Percentiles rank a stretch among this genome's conserved stretches.
These are phyloP conservation scores for Dacryopinax primogenitus DNA, from an alignment of 768 basidiomycete genomes.

Conservation along the genomic window DNA sequence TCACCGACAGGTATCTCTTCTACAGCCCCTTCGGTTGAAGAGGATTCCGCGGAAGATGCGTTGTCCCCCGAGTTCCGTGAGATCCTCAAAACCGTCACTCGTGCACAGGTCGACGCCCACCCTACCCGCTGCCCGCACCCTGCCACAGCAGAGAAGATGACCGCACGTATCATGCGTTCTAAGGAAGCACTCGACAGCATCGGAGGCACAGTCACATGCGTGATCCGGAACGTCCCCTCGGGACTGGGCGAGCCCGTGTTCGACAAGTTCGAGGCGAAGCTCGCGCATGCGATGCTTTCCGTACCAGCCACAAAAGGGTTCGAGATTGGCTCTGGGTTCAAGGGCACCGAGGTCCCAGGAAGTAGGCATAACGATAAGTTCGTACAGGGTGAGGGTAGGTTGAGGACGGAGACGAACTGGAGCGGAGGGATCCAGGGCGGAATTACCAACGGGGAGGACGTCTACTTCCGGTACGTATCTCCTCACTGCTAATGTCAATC, in stretches of 20 bases:
- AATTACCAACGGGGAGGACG: slow-evolving; percentile 91
- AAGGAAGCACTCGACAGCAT: slow-evolving; percentile 88
- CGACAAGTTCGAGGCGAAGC: slow-evolving; percentile 92
- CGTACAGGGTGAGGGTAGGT: slow-evolving; percentile 44
- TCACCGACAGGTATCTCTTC: slow-evolving; percentile 29
- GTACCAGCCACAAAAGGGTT: slow-evolving; percentile 98
- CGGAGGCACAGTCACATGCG: slow-evolving; percentile 95
- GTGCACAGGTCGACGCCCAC: slow-evolving; percentile 80
- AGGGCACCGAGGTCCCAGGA: slow-evolving; percentile 85
- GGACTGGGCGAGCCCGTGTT: slow-evolving; percentile 96
- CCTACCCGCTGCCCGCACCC: slow-evolving; percentile 79
- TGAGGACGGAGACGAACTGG: slow-evolving; percentile 87
- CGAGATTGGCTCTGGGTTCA: slow-evolving; percentile 94
- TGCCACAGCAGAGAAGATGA: slow-evolving; percentile 84
- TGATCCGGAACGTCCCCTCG: slow-evolving; percentile 77
- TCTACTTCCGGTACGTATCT: slow-evolving; percentile 77
- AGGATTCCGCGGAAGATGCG: slow-evolving; percentile 54
- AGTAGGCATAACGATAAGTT: slow-evolving; percentile 90
- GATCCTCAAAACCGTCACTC: slow-evolving; percentile 63
- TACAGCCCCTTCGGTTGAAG: slow-evolving; percentile 40
- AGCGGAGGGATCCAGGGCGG: slow-evolving; percentile 96
- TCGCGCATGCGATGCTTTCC: slow-evolving; percentile 96
- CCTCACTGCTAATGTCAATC: slow-evolving; percentile 9
- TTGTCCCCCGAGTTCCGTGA: slow-evolving; percentile 71
- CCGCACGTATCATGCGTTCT: slow-evolving; percentile 84